phyloP scores from a whole-genome alignment of 1,284 basidiomycete genomes.

The Volvariella volvacea region DNA sequence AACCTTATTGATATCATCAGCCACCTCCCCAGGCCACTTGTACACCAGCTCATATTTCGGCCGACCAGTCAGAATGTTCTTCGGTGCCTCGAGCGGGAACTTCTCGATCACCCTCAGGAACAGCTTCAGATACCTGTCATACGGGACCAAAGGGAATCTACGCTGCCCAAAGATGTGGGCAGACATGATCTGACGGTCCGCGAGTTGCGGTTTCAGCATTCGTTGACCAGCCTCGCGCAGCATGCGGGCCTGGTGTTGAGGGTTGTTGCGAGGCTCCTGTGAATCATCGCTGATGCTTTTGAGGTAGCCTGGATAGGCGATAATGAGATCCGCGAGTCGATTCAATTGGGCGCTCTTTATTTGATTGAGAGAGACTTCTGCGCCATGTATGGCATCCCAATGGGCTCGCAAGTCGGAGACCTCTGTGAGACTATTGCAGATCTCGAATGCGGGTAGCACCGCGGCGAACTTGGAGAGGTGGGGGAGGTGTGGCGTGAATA shows the following conservation, averaged over 20 bases:
- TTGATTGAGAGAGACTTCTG: conserved; percentile 9
- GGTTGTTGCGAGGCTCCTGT: conserved; percentile 13
- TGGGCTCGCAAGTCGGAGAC: background rate
- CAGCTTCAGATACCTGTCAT: conserved; percentile 14
- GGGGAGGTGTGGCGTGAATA: background rate
- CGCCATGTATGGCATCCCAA: conserved; percentile 1
- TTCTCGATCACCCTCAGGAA: conserved; percentile 15
- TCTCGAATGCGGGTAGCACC: background rate
- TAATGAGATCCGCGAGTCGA: conserved; percentile 14
- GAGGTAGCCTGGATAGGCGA: conserved; percentile 12
- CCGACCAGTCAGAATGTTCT: background rate
- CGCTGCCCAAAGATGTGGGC: conserved; percentile 12
- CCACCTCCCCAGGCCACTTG: conserved; percentile 4
- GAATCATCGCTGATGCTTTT: conserved; percentile 9
- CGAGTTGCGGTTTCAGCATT: conserved; percentile 12
- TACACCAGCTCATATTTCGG: background rate
- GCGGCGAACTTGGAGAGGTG: background rate
- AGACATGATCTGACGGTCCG: conserved; percentile 7
- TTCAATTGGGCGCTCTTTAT: conserved; percentile 15
- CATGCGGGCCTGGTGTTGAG: conserved; percentile 10
- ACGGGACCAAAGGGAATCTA: conserved; percentile 14
- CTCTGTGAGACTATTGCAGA: background rate
- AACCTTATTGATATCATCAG: conserved; percentile 7
- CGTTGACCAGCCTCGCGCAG: conserved; percentile 8
- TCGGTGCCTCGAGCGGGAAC: conserved; percentile 7